A percentile compares a stretch with the other conserved stretches of the same genome.
phyloP scores from a whole-genome alignment of 1,284 basidiomycete genomes.

The Earliella scabrosa region DNA sequence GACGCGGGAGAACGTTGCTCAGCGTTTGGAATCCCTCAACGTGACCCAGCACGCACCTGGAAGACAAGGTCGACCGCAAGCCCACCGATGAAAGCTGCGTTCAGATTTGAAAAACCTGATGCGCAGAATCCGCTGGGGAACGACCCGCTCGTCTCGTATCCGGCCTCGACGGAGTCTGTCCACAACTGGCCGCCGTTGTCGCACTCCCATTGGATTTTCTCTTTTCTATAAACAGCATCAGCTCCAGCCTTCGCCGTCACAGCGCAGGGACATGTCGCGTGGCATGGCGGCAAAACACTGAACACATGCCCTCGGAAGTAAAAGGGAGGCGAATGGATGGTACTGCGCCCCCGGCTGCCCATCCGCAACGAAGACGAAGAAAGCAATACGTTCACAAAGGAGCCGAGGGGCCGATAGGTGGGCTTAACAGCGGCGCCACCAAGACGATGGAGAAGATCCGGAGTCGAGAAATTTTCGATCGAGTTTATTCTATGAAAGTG shows the following conservation, averaged over 20 bases:
- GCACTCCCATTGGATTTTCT: slow-evolving; percentile 79
- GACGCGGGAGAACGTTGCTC: slow-evolving; percentile 14
- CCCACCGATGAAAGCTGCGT: slow-evolving; percentile 69
- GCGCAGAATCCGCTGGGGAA: slow-evolving; percentile 68
- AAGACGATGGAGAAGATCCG: slow-evolving; percentile 16
- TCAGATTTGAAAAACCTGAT: slow-evolving; percentile 65
- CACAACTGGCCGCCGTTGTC: slow-evolving; percentile 74
- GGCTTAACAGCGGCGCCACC: slow-evolving; percentile 21
- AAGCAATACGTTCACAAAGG: slow-evolving; percentile 10
- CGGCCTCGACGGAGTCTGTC: slow-evolving; percentile 51
- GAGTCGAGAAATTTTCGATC: slow-evolving; percentile 12
- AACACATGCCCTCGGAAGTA: not conserved
- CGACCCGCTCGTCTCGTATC: slow-evolving; percentile 43
- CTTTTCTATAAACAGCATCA: slow-evolving; percentile 48
- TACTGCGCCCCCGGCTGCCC: too few species aligned
- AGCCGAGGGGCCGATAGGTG: not conserved
- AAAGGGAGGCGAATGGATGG: not conserved
- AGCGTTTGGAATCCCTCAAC: slow-evolving; percentile 12
- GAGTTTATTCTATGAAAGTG: slow-evolving; percentile 14
- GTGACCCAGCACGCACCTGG: slow-evolving; percentile 51
- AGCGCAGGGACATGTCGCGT: not conserved
- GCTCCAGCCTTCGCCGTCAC: not conserved
- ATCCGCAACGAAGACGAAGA: slow-evolving; percentile 8
- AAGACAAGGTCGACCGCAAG: slow-evolving; percentile 70
- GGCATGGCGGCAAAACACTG: slow-evolving; percentile 1